phyloP scores from a whole-genome alignment of 2,329 filamentous ascomycete genomes.

The Ophiocordyceps camponoti-saundersi region DNA sequence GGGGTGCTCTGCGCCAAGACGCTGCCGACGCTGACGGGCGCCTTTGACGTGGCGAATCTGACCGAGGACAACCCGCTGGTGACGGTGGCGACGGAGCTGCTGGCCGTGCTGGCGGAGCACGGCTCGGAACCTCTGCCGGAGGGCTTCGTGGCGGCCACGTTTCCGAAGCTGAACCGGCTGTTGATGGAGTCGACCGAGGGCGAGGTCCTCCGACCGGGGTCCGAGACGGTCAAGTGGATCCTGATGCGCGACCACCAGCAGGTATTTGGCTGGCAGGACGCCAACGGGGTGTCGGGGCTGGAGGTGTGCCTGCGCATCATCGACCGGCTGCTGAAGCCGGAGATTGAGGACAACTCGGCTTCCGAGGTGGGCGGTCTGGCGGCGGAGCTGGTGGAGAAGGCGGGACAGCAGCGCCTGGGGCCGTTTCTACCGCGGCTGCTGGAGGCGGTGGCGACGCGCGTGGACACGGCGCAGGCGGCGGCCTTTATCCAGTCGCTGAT shows the following conservation, averaged over 20 bases:
- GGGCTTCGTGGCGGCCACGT: conserved; percentile 68
- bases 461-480: conserved; percentile 68
- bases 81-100: conserved; percentile 72
- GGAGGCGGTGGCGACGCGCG: conserved; percentile 69
- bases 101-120: conserved; percentile 66
- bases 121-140: conserved; percentile 71
- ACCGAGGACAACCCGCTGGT: conserved; percentile 74
- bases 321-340: conserved; percentile 68
- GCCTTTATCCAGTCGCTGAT: conserved; percentile 93
- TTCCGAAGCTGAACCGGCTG: conserved; percentile 74
- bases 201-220: conserved; percentile 73
- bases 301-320: conserved; percentile 85
- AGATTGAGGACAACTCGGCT: conserved; percentile 82
- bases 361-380: conserved; percentile 93
- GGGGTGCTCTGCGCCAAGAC: conserved; percentile 69
- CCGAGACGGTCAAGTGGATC: conserved; percentile 75
- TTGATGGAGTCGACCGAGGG: conserved; percentile 74
- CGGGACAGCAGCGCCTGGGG: conserved; percentile 76
- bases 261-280: conserved; percentile 73
- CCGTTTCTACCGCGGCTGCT: conserved; percentile 81
- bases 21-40: conserved; percentile 70
- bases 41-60: conserved; percentile 74
- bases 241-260: conserved; percentile 80
- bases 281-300: conserved; percentile 62
- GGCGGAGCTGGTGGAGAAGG: conserved; percentile 88